Conservation (phyloP, 176 grass and related monocot species). For the Typha latifolia region DNA sequence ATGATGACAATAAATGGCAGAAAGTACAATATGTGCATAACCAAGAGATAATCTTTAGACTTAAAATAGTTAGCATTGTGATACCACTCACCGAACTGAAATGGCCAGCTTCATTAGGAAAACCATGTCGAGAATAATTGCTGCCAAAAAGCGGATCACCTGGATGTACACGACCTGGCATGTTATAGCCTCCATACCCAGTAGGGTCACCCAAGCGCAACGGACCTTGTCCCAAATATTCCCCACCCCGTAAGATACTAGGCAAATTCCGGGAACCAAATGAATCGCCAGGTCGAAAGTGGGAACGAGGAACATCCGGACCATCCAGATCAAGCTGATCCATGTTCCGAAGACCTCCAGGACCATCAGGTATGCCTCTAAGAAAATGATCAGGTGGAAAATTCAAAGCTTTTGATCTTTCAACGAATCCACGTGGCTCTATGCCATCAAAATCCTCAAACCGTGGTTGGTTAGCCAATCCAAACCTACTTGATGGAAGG, state of each 20-base stretch:
- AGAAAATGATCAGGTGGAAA: constrained; percentile 22
- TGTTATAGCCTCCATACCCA: constrained; percentile 15
- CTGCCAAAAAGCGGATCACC: constrained; percentile 31
- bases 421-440: constrained; percentile 17
- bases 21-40: background rate
- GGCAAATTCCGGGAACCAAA: constrained; percentile 21
- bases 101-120: constrained; percentile 41
- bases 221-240: constrained; percentile 15
- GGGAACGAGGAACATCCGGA: constrained; percentile 24
- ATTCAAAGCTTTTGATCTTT: constrained; percentile 19
- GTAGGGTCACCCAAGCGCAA: constrained; percentile 33
- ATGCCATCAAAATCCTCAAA: constrained; percentile 9
- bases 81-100: constrained; percentile 37
- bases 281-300: constrained; percentile 35
- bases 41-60: background rate
- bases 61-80: constrained; percentile 6
- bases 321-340: constrained; percentile 41
- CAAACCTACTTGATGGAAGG: constrained; percentile 20
- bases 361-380: constrained; percentile 37
- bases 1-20: constrained; percentile 1
- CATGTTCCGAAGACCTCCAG: constrained; percentile 20
- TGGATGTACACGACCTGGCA: constrained; percentile 31
- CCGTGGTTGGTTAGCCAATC: constrained; percentile 1
- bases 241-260: constrained; percentile 10
- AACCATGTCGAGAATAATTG: constrained; percentile 36